These are phyloP conservation scores for Rhodotorula sp. DNA, from an alignment of 1,284 basidiomycete genomes.

Conservation along the genomic window DNA sequence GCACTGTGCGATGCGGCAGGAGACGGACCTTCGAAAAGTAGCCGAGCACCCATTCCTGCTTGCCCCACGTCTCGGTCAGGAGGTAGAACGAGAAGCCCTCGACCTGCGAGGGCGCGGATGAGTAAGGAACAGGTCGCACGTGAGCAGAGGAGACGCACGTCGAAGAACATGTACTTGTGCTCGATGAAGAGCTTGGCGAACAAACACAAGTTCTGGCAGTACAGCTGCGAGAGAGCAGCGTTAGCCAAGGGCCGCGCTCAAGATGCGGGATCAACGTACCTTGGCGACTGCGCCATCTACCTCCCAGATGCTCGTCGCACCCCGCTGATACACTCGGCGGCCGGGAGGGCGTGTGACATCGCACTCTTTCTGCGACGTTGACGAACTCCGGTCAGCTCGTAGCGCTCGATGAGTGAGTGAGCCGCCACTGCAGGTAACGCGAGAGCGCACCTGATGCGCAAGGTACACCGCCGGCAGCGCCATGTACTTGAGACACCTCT, in stretches of 20 bases:
- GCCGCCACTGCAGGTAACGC: too few relatives aligned
- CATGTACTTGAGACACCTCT: slow-evolving; percentile 97
- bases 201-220: slow-evolving; percentile 90
- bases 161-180: slow-evolving; percentile 95
- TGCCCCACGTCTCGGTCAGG: slow-evolving; percentile 78
- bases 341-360: slow-evolving; percentile 77
- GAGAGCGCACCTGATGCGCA: slow-evolving; percentile 65
- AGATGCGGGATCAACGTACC: slow-evolving; percentile 54
- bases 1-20: not conserved
- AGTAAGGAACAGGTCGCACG: not conserved
- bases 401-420: not conserved
- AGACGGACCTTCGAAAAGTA: slow-evolving; percentile 86
- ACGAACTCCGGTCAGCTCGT: not conserved
- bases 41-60: slow-evolving; percentile 78
- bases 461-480: slow-evolving; percentile 70
- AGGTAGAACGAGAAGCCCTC: slow-evolving; percentile 78
- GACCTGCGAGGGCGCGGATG: slow-evolving; percentile 7
- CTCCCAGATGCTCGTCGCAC: slow-evolving; percentile 90
- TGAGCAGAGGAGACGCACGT: slow-evolving; percentile 54
- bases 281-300: slow-evolving; percentile 85
- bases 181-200: slow-evolving; percentile 99
- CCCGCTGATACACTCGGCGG: slow-evolving; percentile 83
- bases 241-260: not conserved
- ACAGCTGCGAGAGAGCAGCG: slow-evolving; percentile 62
- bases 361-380: slow-evolving; percentile 65